phyloP scores from a whole-genome alignment of 1,284 basidiomycete genomes.

The Rhizopogon hawkerae region DNA sequence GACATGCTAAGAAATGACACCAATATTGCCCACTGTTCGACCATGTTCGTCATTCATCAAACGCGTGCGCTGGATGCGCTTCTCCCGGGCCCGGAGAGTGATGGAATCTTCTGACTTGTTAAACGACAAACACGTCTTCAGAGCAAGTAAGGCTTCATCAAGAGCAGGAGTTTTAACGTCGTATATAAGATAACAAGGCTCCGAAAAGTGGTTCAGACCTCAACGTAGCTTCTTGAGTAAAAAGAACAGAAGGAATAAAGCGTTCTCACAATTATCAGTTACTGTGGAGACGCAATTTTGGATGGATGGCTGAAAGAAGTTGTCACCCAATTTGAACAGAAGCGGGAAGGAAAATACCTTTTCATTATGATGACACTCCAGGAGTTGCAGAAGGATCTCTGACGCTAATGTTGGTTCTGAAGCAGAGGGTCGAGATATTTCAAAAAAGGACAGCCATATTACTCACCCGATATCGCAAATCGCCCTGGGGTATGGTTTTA shows the following conservation, averaged over 20 bases:
- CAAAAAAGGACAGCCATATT: constrained; percentile 3
- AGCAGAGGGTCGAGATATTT: background rate
- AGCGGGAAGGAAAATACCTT: constrained; percentile 35
- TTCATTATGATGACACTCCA: constrained; percentile 62
- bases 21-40: constrained; percentile 33
- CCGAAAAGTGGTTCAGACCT: constrained; percentile 54
- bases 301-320: constrained; percentile 47
- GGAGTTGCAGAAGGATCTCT: constrained; percentile 42
- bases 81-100: constrained; percentile 35
- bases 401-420: constrained; percentile 43
- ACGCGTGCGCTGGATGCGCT: constrained; percentile 37
- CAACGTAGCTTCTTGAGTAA: constrained; percentile 8
- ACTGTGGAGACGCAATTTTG: constrained; percentile 55
- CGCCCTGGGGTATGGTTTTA: constrained; percentile 29
- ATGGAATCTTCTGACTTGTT: constrained; percentile 31
- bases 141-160: constrained; percentile 26
- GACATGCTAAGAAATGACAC: background rate
- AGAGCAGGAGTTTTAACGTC: constrained; percentile 38
- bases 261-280: constrained; percentile 50
- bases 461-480: constrained; percentile 51
- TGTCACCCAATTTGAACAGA: constrained; percentile 2
- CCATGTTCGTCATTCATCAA: constrained; percentile 35
- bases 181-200: constrained; percentile 52
- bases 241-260: background rate
- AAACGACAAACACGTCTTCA: constrained; percentile 33